Conservation (phyloP, 2,329 filamentous ascomycete species). For the Aschersonia sp. region DNA sequence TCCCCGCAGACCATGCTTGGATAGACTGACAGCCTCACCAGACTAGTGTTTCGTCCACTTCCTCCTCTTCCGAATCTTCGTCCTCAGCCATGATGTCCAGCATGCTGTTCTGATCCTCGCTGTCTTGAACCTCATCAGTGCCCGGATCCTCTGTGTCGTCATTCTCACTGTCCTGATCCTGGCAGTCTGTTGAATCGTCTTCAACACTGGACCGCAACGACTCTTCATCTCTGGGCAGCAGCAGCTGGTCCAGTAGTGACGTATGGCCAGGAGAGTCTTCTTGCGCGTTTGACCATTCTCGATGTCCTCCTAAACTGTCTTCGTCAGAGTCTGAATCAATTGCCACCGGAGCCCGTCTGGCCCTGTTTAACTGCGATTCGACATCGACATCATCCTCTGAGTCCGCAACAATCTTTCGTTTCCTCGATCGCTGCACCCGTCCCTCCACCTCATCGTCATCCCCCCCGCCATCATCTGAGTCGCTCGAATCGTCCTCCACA, state of each 20-base stretch:
- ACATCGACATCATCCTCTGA: slow-evolving; percentile 15
- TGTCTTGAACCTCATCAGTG: slow-evolving; percentile 7
- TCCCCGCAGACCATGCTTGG: neutral
- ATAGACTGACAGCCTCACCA: neutral
- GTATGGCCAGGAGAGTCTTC: slow-evolving; percentile 3
- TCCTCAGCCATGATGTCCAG: slow-evolving; percentile 20
- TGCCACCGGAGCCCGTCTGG: neutral
- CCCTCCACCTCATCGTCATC: neutral
- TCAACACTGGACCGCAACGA: slow-evolving; percentile 8
- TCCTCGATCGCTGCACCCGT: slow-evolving; percentile 9
- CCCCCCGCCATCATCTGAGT: slow-evolving; percentile 3
- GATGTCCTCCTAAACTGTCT: slow-evolving; percentile 4
- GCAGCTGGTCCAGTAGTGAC: slow-evolving; percentile 10
- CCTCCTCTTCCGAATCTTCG: slow-evolving; percentile 9
- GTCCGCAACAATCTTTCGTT: slow-evolving; percentile 15
- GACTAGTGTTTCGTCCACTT: neutral
- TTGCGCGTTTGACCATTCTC: neutral
- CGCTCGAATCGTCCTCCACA: neutral
- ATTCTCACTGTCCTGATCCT: slow-evolving; percentile 8
- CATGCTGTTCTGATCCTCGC: slow-evolving; percentile 8
- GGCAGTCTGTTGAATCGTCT: slow-evolving; percentile 5
- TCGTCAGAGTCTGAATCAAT: slow-evolving; percentile 4
- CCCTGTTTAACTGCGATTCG: neutral
- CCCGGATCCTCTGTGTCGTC: slow-evolving; percentile 10
- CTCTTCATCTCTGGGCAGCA: slow-evolving; percentile 7